Base-by-base conservation (phyloP, 225 moss, liverwort and hornwort species). In the Physcomitrium patens region DNA sequence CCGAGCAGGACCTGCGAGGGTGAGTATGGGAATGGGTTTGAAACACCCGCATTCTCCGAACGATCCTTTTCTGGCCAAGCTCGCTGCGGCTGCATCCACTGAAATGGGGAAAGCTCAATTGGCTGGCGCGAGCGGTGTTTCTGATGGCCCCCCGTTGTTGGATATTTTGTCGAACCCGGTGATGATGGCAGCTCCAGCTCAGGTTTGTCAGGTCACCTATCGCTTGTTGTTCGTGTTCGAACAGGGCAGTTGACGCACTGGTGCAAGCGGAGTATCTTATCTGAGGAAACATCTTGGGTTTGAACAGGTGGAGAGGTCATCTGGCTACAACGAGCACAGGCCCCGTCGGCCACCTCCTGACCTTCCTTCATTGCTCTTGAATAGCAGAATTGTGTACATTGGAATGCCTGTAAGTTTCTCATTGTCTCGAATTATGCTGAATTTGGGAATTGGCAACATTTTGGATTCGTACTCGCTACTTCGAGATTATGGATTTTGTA, bases 131-230 rank as follows among this genome's bases (percentile, higher is more conserved):
- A 78, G 76, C 20, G 89, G 91, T 20, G 78, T 81, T 12, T 85
- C 88, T 12, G 91, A 93, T 57, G 84, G 83, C 2, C 97, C 93
- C 24, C 97, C 97, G 20, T 77, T 99, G 85, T 72, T 99, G 77
- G 95, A 93, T 64, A 62, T 99, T 55, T 67, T 99, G 7, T 67
- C 87, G 8, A 91, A 95, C 63, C 86, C 91, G 3, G 82, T 89
- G 50, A 84, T 93, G 89, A 99, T 99, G 99, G 99, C 99, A 69
- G 99, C 99, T 81, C 99, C 99, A 43, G 99, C 99, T 68, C 99
- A 99, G 92, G 97, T 94, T 23, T 15, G 76, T 75, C 51, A 28
- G 31, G 42, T 48, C 67, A 12, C 20, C 9, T 20, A 18, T 20
- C 64, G 15, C 16, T 56, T 23, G 8, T 24, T 52, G 60, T 52